Percentiles rank a stretch among this genome's conserved stretches.
Evolutionary conservation across 2,329 filamentous ascomycete species (phyloP).

Genomic region (Trichoderma lentiforme): DNA sequence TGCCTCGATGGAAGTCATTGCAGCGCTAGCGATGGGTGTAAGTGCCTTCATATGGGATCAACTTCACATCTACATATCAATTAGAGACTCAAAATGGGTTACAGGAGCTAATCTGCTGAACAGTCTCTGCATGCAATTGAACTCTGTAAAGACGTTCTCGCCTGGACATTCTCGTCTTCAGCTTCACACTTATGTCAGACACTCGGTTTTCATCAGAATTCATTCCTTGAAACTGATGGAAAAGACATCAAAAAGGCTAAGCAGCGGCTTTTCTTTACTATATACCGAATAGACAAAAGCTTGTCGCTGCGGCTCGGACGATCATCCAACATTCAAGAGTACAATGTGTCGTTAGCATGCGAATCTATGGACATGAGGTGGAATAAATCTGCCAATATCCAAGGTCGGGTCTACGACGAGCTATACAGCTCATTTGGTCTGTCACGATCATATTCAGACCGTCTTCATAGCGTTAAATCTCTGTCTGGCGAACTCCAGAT

Average conservation of each 20-base stretch:
- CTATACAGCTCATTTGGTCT: neutral
- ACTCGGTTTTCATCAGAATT: neutral
- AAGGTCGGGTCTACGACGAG: neutral
- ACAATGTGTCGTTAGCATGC: neutral
- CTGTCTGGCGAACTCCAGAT: neutral
- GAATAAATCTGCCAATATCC: neutral
- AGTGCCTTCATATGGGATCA: neutral
- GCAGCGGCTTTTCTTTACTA: neutral
- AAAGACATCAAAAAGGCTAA: neutral
- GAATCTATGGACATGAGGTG: neutral
- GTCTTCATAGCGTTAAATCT: neutral
- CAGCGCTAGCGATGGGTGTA: neutral
- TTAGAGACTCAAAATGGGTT: neutral
- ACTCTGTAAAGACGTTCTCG: neutral
- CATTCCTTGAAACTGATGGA: neutral
- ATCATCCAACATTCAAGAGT: neutral
- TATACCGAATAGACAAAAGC: neutral
- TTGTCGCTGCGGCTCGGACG: neutral
- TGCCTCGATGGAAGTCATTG: neutral
- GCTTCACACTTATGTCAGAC: neutral
- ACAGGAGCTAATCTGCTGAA: neutral
- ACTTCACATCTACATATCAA: neutral
- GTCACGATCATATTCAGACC: neutral
- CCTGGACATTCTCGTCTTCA: neutral
- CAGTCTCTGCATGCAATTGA: neutral